phyloP scores from a whole-genome alignment of 2,329 filamentous ascomycete genomes.

The Hymenoscyphus infarciens region DNA sequence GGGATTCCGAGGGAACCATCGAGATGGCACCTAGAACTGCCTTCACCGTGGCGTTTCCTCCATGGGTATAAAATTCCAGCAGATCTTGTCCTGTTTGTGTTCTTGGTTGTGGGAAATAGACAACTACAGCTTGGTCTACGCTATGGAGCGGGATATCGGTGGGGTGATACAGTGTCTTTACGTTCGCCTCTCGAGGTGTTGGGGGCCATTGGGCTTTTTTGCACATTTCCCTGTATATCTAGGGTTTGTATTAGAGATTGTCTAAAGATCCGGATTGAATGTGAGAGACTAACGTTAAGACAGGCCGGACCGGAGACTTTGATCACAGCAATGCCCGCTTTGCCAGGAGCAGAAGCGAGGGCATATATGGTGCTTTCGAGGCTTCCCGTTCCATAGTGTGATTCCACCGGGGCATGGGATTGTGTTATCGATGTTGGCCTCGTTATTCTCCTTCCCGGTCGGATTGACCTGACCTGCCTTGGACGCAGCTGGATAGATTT shows the following conservation, averaged over 20 bases:
- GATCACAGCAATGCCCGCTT: slow-evolving; percentile 86
- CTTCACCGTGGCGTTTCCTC: slow-evolving; percentile 82
- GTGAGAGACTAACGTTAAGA: slow-evolving; percentile 43
- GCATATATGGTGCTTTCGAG: slow-evolving; percentile 75
- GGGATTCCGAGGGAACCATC: slow-evolving; percentile 37
- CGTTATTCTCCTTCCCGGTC: neutral
- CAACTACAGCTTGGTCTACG: slow-evolving; percentile 64
- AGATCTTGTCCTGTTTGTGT: slow-evolving; percentile 92
- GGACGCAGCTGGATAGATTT: no score
- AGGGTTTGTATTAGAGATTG: slow-evolving; percentile 22
- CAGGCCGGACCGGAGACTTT: slow-evolving; percentile 80
- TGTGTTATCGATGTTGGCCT: neutral
- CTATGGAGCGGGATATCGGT: slow-evolving; percentile 34
- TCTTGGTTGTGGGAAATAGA: slow-evolving; percentile 72
- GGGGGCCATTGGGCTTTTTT: slow-evolving; percentile 46
- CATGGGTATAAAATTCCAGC: slow-evolving; percentile 91
- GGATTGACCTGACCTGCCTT: no score
- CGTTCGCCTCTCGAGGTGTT: slow-evolving; percentile 60
- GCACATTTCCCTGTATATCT: slow-evolving; percentile 65
- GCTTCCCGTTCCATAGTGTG: neutral
- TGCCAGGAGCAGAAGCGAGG: slow-evolving; percentile 79
- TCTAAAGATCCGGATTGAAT: neutral
- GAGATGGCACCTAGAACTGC: slow-evolving; percentile 79
- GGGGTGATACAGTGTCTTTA: slow-evolving; percentile 72
- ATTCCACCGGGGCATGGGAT: neutral